Evolutionary conservation across 2,329 filamentous ascomycete genomes (phyloP).

Genomic region (Penicillium verrucosum): DNA sequence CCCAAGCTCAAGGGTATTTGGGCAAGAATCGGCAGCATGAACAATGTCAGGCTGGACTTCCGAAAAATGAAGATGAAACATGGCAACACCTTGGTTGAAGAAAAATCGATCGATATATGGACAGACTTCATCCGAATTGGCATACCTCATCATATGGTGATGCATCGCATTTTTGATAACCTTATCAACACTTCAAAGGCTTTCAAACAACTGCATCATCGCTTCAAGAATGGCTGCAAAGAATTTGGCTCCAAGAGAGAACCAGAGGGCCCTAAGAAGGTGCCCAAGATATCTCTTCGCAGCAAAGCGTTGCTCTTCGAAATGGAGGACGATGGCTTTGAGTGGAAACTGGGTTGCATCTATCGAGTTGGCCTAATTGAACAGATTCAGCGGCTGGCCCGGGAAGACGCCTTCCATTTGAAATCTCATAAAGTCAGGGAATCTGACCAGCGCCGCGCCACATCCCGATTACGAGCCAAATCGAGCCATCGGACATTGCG

Average conservation of each 20-base stretch:
- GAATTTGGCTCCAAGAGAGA: constrained; percentile 84
- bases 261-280: constrained; percentile 78
- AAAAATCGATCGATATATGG: constrained; percentile 78
- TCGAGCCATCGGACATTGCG: constrained; percentile 49
- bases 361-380: constrained; percentile 86
- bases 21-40: constrained; percentile 82
- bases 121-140: constrained; percentile 83
- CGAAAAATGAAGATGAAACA: constrained; percentile 71
- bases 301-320: constrained; percentile 83
- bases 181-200: constrained; percentile 84
- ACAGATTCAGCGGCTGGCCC: constrained; percentile 82
- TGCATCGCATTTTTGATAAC: constrained; percentile 92
- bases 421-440: constrained; percentile 83
- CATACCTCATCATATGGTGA: constrained; percentile 84
- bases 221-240: constrained; percentile 81
- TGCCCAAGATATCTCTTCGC: constrained; percentile 81
- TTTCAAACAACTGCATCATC: constrained; percentile 84
- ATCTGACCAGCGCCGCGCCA: constrained; percentile 53
- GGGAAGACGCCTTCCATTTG: constrained; percentile 83
- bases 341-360: constrained; percentile 94
- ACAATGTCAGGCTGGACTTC: constrained; percentile 74
- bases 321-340: constrained; percentile 91
- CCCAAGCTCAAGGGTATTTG: constrained; percentile 80
- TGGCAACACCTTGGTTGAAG: constrained; percentile 60
- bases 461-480: constrained; percentile 52